Percentiles rank a stretch among this genome's conserved stretches.
These are phyloP conservation scores for Boletellus sp. DNA, from an alignment of 1,284 basidiomycete genomes.

Conservation along the genomic window DNA sequence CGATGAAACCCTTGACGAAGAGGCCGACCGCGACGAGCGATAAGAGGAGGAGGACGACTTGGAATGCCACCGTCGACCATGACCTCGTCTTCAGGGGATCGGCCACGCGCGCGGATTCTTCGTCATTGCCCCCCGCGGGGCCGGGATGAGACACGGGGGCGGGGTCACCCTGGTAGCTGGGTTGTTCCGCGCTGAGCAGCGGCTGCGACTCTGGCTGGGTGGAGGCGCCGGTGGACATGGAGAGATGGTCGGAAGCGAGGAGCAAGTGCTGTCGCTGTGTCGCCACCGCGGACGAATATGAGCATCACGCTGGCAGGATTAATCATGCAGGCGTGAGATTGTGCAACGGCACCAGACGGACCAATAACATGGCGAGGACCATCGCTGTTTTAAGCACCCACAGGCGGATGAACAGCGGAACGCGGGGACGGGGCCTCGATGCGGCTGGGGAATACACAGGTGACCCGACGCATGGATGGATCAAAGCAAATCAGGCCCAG, in stretches of 20 bases:
- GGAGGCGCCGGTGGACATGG: constrained; percentile 22
- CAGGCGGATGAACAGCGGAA: too few relatives aligned
- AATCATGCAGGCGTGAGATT: too few relatives aligned
- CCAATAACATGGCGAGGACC: too few relatives aligned
- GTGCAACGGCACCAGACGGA: too few relatives aligned
- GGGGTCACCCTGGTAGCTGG: constrained; percentile 13
- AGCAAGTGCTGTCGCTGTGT: not conserved
- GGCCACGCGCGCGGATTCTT: constrained; percentile 12
- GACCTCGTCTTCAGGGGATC: constrained; percentile 7
- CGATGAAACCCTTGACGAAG: constrained; percentile 68
- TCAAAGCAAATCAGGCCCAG: too few relatives aligned
- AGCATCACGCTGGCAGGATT: too few relatives aligned
- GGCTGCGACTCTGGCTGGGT: constrained; percentile 22
- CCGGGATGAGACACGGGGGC: not conserved
- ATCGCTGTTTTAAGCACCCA: too few relatives aligned
- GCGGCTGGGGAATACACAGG: too few relatives aligned
- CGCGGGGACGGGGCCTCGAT: too few relatives aligned
- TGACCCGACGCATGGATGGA: too few relatives aligned
- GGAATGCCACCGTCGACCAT: constrained; percentile 25
- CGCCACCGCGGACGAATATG: too few relatives aligned
- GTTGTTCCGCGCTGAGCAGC: constrained; percentile 16
- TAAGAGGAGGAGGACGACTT: constrained; percentile 34
- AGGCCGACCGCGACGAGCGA: constrained; percentile 42
- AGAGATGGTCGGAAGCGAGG: constrained; percentile 3
- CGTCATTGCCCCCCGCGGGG: constrained; percentile 12